Evolutionary conservation across 139 green algal species (phyloP).

Genomic region (Chlamydomonas applanata): DNA sequence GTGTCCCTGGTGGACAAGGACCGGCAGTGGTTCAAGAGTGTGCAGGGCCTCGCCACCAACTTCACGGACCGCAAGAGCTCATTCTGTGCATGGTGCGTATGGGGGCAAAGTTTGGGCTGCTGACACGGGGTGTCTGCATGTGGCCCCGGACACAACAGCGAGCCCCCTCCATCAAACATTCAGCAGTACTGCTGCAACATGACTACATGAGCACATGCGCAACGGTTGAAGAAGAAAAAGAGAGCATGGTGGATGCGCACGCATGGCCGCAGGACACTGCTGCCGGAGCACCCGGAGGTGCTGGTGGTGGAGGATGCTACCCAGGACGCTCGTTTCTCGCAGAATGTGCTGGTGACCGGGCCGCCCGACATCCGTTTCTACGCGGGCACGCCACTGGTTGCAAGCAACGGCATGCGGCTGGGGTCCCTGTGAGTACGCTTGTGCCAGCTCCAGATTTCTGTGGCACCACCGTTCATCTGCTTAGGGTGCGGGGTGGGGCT

Average conservation of each 20-base stretch:
- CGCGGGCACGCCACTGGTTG: constrained; percentile 77
- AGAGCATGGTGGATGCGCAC: too few relatives aligned
- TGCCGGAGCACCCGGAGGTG: constrained; percentile 65
- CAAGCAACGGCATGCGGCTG: constrained; percentile 53
- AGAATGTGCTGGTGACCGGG: constrained; percentile 72
- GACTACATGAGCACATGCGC: too few relatives aligned
- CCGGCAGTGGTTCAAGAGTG: constrained; percentile 87
- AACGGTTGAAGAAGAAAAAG: too few relatives aligned
- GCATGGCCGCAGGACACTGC: constrained; percentile 60
- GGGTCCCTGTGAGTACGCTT: constrained; percentile 64
- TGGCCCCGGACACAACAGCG: too few relatives aligned
- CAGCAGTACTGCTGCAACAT: too few relatives aligned
- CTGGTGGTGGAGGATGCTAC: constrained; percentile 74
- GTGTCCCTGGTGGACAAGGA: constrained; percentile 80
- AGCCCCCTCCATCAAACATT: too few relatives aligned
- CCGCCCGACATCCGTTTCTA: constrained; percentile 83
- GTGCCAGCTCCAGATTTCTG: too few relatives aligned
- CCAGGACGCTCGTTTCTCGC: constrained; percentile 71
- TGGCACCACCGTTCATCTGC: too few relatives aligned
- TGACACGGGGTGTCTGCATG: too few relatives aligned
- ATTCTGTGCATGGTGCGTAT: constrained; percentile 79
- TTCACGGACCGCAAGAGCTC: constrained; percentile 65
- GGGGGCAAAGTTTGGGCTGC: neutral
- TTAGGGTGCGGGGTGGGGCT: too few relatives aligned
- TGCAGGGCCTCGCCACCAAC: constrained; percentile 43